Base-by-base conservation (phyloP, 202 grass and related monocot genomes). In the Zoysia matrella region DNA sequence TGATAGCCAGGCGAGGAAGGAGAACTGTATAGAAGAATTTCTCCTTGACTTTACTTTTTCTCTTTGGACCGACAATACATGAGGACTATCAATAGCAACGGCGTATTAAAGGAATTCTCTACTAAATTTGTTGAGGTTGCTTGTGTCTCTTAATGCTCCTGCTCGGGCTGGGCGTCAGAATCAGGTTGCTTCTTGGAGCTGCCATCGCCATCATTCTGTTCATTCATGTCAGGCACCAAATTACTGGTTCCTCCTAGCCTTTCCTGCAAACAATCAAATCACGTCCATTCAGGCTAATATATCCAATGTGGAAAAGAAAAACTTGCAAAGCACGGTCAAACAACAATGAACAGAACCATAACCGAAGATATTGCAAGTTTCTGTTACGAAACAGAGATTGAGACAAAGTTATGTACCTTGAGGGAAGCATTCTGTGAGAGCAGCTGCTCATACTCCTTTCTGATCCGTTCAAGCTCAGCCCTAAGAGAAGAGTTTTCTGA, bases 401-500 rank as follows among this genome's bases (percentile, higher is more conserved):
- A 70, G 16, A 11, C 11, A 7, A 8, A 13, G 8, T 78, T 64
- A 85, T 9, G 8, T 81, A 95, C 96, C 90, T 95, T 95, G 52
- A 99, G 90, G 13, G 89, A 95, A 49, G 82, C 83, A 69, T 98
- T 95, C 70, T 95, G 80, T 60, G 80, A 85, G 74, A 83, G 82
- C 65, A 99, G 85, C 15, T 92, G 85, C 52, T 95, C 89, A 36
- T 99, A 95, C 47, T 99, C 96, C 67, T 90, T 95, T 85, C 79
- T 99, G 5, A 99, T 88, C 43, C 61, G 64, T 57, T 95, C 90
- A 45, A 99, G 82, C 84, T 95, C 92, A 40, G 78, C 62, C 83
- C 89, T 98, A 13, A 95, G 88, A 16, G 89, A 89, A 62, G 92
- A 85, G 76, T 99, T 95, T 75, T 99, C 96, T 6, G 90, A 82